Base-by-base conservation (phyloP, 73 alveolate species). In the Paramecium tetraurelia region DNA sequence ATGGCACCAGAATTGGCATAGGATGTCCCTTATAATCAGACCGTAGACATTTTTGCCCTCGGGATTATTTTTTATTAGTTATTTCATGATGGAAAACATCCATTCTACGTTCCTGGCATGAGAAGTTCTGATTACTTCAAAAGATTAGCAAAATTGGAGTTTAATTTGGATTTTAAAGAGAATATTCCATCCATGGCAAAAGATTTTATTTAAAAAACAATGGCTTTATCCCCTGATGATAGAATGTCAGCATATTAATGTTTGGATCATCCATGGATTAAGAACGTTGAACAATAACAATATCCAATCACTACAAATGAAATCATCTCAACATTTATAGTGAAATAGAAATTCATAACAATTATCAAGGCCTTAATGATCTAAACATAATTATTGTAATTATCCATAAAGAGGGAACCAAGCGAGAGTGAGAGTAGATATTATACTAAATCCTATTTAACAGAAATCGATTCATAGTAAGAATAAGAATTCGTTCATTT, bases 1-100 rank as follows among this genome's bases (percentile, higher is more conserved):
- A 72, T 72, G 86, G 86, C 86, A 20, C 86, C 86, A 29, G 86
- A 72, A 72, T 33, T 72, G 50, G 38, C 86, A 7, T 36, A 72
- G 16, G 86, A 72, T 20, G 59, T 36, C 7, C 86, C 57, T 9
- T 72, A 72, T 38, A 72, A 72, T 72, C 20, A 72, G 59, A 36
- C 86, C 14, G 86, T 72, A 72, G 86, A 72, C 35, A 72, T 72
- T 10, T 72, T 72, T 36, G 57, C 86, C 5, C 33, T 72, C 11
- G 86, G 86, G 7, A 72, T 72, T 18, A 72, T 72, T 14, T 38
- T 72, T 7, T 72, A 72, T 72, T 72, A 72, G 36, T 40, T 72
- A 33, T 72, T 72, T 72, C 40, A 72, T 40, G 16, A 72, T 29
- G 86, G 86, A 5, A 33, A 72, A 58, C 86, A 72, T 72, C 86